These are phyloP conservation scores for Fusarium palustre DNA, from an alignment of 2,329 filamentous ascomycete genomes.

Conservation along the genomic window DNA sequence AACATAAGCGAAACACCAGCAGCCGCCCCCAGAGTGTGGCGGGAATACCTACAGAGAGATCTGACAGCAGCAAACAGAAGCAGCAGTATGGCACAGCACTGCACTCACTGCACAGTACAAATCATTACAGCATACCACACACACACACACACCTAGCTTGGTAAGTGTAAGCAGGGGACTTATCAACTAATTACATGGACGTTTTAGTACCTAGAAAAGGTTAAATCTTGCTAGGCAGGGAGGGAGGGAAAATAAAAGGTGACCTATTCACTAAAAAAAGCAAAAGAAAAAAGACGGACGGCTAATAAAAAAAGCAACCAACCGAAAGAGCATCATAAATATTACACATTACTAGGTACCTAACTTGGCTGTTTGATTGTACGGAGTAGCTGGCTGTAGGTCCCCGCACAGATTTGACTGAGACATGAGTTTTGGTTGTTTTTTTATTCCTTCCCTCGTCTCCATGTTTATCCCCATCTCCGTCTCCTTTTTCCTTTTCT, in stretches of 20 bases:
- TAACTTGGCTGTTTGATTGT: too few species aligned
- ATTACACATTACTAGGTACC: neutral
- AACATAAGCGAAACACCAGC: neutral
- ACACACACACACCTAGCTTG: neutral
- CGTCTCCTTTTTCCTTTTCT: neutral
- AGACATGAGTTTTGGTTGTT: conserved; percentile 1
- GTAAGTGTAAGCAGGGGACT: neutral
- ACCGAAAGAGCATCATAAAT: neutral
- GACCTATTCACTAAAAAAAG: neutral
- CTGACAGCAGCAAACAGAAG: neutral
- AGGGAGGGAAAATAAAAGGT: neutral
- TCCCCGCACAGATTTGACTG: conserved; percentile 4
- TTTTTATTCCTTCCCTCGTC: too few species aligned
- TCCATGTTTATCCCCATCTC: too few species aligned
- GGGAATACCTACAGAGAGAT: neutral
- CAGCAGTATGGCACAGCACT: neutral
- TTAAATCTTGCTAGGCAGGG: neutral
- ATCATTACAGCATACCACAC: neutral
- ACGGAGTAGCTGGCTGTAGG: neutral
- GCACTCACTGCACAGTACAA: neutral
- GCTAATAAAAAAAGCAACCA: neutral
- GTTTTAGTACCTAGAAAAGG: neutral
- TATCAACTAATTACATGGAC: neutral
- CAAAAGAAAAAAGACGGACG: neutral
- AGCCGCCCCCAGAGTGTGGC: too few species aligned